Conservation (phyloP, 441 rosid genomes). For the Aleurites moluccanus region DNA sequence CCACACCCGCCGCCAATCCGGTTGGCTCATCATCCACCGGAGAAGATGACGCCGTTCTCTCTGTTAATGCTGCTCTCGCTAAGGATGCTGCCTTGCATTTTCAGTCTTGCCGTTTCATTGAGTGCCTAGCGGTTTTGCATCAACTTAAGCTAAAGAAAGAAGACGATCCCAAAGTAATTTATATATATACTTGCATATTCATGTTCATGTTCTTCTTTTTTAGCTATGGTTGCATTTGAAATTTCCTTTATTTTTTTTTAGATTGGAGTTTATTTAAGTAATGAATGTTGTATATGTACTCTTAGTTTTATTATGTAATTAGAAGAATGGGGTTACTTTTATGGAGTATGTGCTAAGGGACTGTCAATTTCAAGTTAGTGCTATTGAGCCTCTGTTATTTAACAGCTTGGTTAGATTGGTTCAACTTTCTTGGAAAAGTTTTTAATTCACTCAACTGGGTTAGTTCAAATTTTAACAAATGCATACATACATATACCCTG, state of each 20-base stretch:
- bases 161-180: conserved; percentile 78
- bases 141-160: conserved; percentile 67
- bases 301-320: neutral
- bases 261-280: neutral
- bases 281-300: neutral
- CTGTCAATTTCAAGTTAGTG: neutral
- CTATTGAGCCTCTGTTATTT: neutral
- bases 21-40: conserved; percentile 2
- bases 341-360: conserved; percentile 6
- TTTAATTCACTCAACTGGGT: neutral
- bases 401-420: neutral
- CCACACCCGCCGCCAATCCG: conserved; percentile 35
- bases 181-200: neutral
- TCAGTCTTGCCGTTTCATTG: conserved; percentile 67
- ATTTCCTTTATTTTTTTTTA: neutral
- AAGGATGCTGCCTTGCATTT: conserved; percentile 68
- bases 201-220: neutral
- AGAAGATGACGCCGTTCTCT: conserved; percentile 59
- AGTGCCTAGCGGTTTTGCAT: conserved; percentile 66
- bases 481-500: neutral
- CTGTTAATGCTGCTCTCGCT: conserved; percentile 60
- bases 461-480: neutral
- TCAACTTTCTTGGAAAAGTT: neutral
- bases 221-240: neutral
- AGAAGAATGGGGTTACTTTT: neutral